Percentiles rank a stretch among this genome's conserved stretches.
Conservation (phyloP, 805 yeast genomes). For the Isabelozyma heimii region DNA sequence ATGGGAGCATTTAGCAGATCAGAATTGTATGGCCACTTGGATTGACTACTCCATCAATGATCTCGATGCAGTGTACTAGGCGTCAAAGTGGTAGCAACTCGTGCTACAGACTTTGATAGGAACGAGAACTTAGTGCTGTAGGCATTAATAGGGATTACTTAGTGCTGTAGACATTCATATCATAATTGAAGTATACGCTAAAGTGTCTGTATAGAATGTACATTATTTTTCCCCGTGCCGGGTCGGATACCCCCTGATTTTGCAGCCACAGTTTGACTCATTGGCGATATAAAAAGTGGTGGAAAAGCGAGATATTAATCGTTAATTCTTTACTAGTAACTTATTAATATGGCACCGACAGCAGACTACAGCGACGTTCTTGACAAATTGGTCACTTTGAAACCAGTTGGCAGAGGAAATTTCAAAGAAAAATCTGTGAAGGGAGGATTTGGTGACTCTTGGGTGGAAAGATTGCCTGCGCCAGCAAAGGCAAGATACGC, state of each 20-base stretch:
- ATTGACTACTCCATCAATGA: slow-evolving; percentile 38
- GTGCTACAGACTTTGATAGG: not conserved
- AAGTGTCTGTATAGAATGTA: no score
- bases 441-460: slow-evolving; percentile 3
- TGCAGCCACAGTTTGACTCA: not conserved
- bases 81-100: not conserved
- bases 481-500: slow-evolving; percentile 25
- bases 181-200: no score
- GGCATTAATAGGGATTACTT: no score
- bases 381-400: slow-evolving; percentile 10
- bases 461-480: slow-evolving; percentile 15
- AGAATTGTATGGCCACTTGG: slow-evolving; percentile 79
- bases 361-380: slow-evolving; percentile 7
- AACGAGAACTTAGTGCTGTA: no score
- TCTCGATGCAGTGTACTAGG: slow-evolving; percentile 9
- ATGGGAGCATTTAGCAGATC: slow-evolving; percentile 52
- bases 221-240: no score
- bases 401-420: slow-evolving; percentile 13
- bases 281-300: no score
- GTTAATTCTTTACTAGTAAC: not conserved
- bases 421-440: slow-evolving; percentile 5
- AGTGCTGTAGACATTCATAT: no score
- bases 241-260: not conserved
- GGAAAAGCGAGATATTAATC: no score
- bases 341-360: slow-evolving; percentile 15